A percentile compares a stretch with the other conserved stretches of the same genome.
phyloP scores from a whole-genome alignment of 306 rosid genomes.

The Gleditsia sinensis region DNA sequence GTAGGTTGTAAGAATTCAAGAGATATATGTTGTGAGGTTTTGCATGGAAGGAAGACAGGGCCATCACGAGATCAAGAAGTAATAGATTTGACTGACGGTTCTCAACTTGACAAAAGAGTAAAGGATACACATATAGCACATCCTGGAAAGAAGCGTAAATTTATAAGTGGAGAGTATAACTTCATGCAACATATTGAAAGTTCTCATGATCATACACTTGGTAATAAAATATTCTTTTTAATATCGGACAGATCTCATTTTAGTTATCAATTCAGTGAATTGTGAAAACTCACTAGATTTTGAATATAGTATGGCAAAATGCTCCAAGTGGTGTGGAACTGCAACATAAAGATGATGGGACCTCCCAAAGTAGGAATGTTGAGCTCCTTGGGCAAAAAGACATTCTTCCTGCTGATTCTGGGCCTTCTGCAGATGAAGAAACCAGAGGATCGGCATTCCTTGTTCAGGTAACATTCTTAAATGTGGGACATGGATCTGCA shows the following conservation, averaged over 20 bases:
- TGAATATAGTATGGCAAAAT: conserved; percentile 44
- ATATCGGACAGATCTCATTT: conserved; percentile 31
- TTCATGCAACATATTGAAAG: conserved; percentile 37
- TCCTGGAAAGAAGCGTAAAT: conserved; percentile 68
- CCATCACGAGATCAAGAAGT: conserved; percentile 41
- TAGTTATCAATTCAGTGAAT: conserved; percentile 35
- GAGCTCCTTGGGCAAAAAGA: conserved; percentile 44
- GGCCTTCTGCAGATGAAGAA: conserved; percentile 53
- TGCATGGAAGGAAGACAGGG: conserved; percentile 44
- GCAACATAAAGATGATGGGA: conserved; percentile 40
- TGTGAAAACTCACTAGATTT: conserved; percentile 42
- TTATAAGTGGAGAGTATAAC: conserved; percentile 52
- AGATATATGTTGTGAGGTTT: conserved; percentile 34
- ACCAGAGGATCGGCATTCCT: conserved; percentile 77
- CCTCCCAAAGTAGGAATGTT: conserved; percentile 32
- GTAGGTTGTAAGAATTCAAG: conserved; percentile 43
- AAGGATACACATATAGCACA: conserved; percentile 42
- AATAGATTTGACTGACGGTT: conserved; percentile 47
- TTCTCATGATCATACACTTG: conserved; percentile 45
- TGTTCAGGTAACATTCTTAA: conserved; percentile 64
- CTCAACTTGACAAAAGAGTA: conserved; percentile 46
- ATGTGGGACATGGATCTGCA: conserved; percentile 23
- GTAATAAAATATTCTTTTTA: conserved; percentile 31
- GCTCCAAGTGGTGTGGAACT: conserved; percentile 45
- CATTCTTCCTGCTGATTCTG: conserved; percentile 40